Base-by-base conservation (phyloP, 2,329 filamentous ascomycete species). In the Raffaelea ambrosiae region DNA sequence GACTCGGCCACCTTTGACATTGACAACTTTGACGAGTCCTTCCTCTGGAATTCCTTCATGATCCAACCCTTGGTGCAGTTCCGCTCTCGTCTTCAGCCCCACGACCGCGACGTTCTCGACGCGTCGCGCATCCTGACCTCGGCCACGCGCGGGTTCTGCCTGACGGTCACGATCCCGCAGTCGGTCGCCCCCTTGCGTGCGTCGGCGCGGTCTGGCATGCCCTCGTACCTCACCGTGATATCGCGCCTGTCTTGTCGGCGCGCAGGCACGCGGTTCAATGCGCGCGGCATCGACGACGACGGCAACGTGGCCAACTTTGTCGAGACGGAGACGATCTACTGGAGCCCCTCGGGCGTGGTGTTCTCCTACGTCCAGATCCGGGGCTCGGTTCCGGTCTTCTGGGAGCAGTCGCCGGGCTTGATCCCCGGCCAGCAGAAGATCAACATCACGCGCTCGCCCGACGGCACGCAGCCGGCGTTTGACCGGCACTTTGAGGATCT, bases 21-120 rank as follows among this genome's bases (percentile, higher is more conserved):
- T 51, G 89, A 95, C 61, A 93, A 88, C 59, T 82, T 97, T 52
- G 89, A 98, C 63, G 85, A 89, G 59, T 85, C 86, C 1, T 96
- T 95, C 61, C 69, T 98, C 18, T 98, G 93, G 93, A 98, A 98
- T 61, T 94, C 88, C 3, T 96, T 94, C 67, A 96, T 98, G 89
- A 95, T 98, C 58, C 84, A 86, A 54, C 90, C 93, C 5, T 73
- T 98, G 47, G 83, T 96, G 26, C 79, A 89, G 62, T 97, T 98
- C 63, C 83, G 93, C 40, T 89, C 85, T 26, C 79, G 87, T 18
- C 74, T 98, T 42, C 77, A 88, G 51, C 77, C 79, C 5, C 76
- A 79, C 47, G 88, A 96, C 57, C 84, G 84, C 55, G 76, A 80
- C 51, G 82, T 81, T 4, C 74, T 98, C n/a, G 93, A 98, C 68